phyloP scores from a whole-genome alignment of 495 filamentous ascomycete species.

The Penicillium canescens region DNA sequence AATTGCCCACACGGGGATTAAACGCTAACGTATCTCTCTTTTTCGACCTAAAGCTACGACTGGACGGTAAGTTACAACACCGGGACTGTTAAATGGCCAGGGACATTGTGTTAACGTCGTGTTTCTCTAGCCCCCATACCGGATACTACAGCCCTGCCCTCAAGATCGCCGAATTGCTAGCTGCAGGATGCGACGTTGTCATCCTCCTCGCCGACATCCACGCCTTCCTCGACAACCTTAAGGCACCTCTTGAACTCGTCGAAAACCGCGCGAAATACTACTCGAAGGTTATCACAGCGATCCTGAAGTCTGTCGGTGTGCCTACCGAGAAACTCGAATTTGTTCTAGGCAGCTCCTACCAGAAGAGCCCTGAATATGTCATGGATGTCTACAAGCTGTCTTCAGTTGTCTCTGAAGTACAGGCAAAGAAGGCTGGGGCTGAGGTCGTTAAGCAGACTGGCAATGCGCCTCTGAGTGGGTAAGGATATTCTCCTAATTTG shows the following conservation, averaged over 20 bases:
- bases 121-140: not conserved
- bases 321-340: constrained; percentile 78
- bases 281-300: constrained; percentile 59
- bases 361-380: constrained; percentile 45
- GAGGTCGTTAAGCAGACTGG: constrained; percentile 89
- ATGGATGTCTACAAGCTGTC: constrained; percentile 46
- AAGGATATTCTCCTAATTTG: too few relatives aligned
- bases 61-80: constrained; percentile 35
- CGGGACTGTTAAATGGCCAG: too few relatives aligned
- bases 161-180: constrained; percentile 87
- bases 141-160: constrained; percentile 34
- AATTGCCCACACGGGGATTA: too few relatives aligned
- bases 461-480: constrained; percentile 70
- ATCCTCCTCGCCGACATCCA: constrained; percentile 78
- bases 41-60: constrained; percentile 72
- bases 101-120: too few relatives aligned
- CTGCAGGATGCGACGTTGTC: constrained; percentile 78
- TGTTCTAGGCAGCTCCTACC: constrained; percentile 82
- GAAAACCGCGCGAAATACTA: constrained; percentile 75
- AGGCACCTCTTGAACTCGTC: constrained; percentile 88
- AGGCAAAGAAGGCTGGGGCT: constrained; percentile 52
- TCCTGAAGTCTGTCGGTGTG: constrained; percentile 71
- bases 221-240: constrained; percentile 56
- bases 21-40: not conserved
- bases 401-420: constrained; percentile 44